These are phyloP conservation scores for Dothideomycetes sp. DNA, from an alignment of 2,329 filamentous ascomycete genomes.

Conservation along the genomic window DNA sequence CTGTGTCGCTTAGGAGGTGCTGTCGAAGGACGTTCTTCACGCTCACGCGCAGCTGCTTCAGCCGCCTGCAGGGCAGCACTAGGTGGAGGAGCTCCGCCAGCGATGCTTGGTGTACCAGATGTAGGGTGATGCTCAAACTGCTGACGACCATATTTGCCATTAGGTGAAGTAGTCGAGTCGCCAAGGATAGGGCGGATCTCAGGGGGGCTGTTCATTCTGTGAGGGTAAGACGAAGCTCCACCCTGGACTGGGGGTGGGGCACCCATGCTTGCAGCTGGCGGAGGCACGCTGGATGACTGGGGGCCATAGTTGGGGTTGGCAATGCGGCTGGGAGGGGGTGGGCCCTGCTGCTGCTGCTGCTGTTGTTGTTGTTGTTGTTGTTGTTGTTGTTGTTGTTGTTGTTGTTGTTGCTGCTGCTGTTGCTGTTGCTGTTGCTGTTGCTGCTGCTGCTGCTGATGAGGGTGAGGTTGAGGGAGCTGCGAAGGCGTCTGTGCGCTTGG, in stretches of 20 bases:
- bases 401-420: no score
- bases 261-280: conserved; percentile 42
- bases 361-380: conserved; percentile 43
- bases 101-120: conserved; percentile 49
- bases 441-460: conserved; percentile 27
- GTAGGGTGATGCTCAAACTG: conserved; percentile 71
- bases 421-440: no score
- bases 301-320: conserved; percentile 39
- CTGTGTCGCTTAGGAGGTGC: conserved; percentile 72
- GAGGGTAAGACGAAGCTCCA: conserved; percentile 60
- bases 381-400: conserved; percentile 41
- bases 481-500: conserved; percentile 33
- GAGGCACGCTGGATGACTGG: conserved; percentile 31
- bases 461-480: conserved; percentile 29
- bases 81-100: conserved; percentile 59
- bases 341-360: conserved; percentile 32
- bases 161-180: conserved; percentile 74
- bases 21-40: conserved; percentile 66
- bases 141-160: conserved; percentile 73
- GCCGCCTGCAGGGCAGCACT: conserved; percentile 54
- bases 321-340: conserved; percentile 27
- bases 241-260: conserved; percentile 46
- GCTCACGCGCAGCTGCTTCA: conserved; percentile 56
- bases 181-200: conserved; percentile 78
- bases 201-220: conserved; percentile 61